A percentile compares a stretch with the other conserved stretches of the same genome.
These are phyloP conservation scores for Cadophora malorum DNA, from an alignment of 2,329 filamentous ascomycete genomes.

Conservation along the genomic window DNA sequence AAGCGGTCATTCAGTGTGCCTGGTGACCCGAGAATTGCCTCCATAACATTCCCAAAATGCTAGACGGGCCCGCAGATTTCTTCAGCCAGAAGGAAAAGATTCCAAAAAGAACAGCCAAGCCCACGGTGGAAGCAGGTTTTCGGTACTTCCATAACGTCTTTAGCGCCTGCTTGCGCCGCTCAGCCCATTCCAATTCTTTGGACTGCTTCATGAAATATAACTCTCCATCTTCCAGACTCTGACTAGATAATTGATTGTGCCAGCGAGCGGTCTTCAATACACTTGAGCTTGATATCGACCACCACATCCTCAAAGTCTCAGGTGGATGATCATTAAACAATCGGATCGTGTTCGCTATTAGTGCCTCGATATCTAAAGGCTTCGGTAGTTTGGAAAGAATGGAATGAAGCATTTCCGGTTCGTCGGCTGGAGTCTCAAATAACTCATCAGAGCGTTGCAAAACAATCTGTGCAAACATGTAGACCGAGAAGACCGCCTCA, in stretches of 20 bases:
- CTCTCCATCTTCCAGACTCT: constrained; percentile 71
- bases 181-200: constrained; percentile 70
- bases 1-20: constrained; percentile 26
- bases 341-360: constrained; percentile 69
- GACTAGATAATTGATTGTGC: constrained; percentile 54
- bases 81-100: constrained; percentile 72
- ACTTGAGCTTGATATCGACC: constrained; percentile 73
- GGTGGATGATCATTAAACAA: constrained; percentile 76
- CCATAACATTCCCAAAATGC: constrained; percentile 40
- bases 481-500: constrained; percentile 87
- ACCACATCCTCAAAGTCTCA: constrained; percentile 74
- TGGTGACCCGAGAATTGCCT: constrained; percentile 35
- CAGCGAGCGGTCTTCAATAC: constrained; percentile 83
- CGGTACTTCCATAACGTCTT: constrained; percentile 68
- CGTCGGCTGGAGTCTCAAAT: constrained; percentile 80
- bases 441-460: constrained; percentile 81
- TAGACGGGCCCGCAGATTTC: constrained; percentile 47
- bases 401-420: constrained; percentile 91
- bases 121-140: constrained; percentile 65
- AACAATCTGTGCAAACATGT: constrained; percentile 90
- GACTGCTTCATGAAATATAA: constrained; percentile 74
- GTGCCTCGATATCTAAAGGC: constrained; percentile 77
- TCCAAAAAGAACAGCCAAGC: constrained; percentile 70
- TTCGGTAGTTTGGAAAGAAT: constrained; percentile 86
- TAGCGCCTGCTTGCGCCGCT: constrained; percentile 59